Percentiles rank a stretch among this genome's conserved stretches.
These are phyloP conservation scores for Yarrowia sp. DNA, from an alignment of 805 yeast genomes.

Conservation along the genomic window DNA sequence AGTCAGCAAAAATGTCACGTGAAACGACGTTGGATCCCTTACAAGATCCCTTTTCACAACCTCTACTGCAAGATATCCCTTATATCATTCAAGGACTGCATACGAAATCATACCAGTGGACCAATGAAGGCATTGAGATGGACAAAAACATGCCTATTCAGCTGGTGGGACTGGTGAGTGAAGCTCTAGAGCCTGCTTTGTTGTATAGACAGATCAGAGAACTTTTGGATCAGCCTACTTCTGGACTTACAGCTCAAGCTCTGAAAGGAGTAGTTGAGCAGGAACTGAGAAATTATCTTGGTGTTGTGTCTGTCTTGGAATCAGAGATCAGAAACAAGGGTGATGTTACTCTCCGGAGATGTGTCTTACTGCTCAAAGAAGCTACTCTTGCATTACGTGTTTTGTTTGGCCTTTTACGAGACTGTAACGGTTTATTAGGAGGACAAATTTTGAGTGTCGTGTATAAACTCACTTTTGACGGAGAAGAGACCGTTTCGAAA, in stretches of 20 bases:
- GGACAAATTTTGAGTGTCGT: conserved; percentile 56
- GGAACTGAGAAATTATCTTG: conserved; percentile 46
- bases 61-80: conserved; percentile 35
- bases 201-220: conserved; percentile 51
- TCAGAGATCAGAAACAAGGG: conserved; percentile 38
- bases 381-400: conserved; percentile 59
- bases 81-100: conserved; percentile 39
- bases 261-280: conserved; percentile 49
- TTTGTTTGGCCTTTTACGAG: conserved; percentile 45
- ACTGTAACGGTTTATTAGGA: conserved; percentile 45
- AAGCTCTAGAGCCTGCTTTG: conserved; percentile 64
- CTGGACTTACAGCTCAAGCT: conserved; percentile 58
- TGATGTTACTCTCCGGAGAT: conserved; percentile 34
- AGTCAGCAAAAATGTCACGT: background rate
- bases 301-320: conserved; percentile 46
- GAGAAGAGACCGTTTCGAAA: conserved; percentile 54
- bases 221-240: conserved; percentile 37
- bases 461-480: conserved; percentile 53
- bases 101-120: conserved; percentile 31
- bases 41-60: background rate
- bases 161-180: conserved; percentile 23
- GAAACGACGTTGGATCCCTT: background rate
- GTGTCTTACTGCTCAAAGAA: conserved; percentile 48
- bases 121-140: background rate
- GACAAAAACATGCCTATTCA: conserved; percentile 27